Conservation (phyloP, 345 rosid genomes). For the Clausena lansium region DNA sequence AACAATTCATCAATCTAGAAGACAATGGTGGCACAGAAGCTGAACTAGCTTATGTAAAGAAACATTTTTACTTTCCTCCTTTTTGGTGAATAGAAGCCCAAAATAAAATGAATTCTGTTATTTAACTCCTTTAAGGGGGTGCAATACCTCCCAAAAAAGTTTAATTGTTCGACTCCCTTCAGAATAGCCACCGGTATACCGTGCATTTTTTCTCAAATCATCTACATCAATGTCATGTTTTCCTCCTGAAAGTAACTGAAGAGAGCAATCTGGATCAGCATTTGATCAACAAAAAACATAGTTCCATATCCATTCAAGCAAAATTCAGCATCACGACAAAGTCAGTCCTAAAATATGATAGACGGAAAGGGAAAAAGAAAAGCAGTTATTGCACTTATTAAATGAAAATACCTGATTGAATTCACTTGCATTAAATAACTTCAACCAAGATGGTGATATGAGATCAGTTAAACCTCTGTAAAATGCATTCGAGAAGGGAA, state of each 20-base stretch:
- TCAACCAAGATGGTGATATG: constrained; percentile 87
- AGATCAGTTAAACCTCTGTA: constrained; percentile 90
- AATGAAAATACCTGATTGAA: constrained; percentile 76
- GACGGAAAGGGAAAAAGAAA: neutral
- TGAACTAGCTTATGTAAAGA: neutral
- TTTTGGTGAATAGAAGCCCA: neutral
- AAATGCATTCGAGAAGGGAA: constrained; percentile 94
- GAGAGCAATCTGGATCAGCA: constrained; percentile 16
- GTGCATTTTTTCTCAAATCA: constrained; percentile 74
- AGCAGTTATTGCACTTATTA: neutral
- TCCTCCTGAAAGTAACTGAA: constrained; percentile 96
- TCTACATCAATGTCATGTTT: constrained; percentile 85
- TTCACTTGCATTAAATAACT: constrained; percentile 89
- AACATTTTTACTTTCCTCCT: neutral
- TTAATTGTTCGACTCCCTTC: constrained; percentile 86
- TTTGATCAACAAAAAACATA: neutral
- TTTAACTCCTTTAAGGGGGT: neutral
- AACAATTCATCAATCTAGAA: neutral
- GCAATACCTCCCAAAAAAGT: constrained; percentile 90
- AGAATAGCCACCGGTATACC: constrained; percentile 87
- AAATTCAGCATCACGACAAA: neutral
- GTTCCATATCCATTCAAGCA: neutral
- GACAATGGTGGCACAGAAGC: neutral
- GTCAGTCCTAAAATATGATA: neutral
- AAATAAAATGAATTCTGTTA: neutral